These are phyloP conservation scores for Cicer yamashitae DNA, from an alignment of 306 rosid species.

Conservation along the genomic window DNA sequence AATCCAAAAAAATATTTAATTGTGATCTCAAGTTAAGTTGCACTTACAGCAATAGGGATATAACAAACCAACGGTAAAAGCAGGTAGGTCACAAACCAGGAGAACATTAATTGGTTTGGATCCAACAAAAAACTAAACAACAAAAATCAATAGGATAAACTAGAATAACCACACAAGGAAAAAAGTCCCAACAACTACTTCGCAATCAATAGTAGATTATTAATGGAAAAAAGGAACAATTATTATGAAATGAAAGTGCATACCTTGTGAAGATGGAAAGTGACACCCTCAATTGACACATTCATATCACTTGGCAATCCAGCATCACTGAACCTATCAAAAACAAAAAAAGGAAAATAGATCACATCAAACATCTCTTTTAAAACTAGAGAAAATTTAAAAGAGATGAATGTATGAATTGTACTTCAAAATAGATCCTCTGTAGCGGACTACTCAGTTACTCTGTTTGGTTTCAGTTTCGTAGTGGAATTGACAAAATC, in stretches of 20 bases:
- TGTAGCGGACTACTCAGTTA: too few relatives aligned
- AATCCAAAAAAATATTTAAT: background rate
- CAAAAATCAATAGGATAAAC: conserved; percentile 24
- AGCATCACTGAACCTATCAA: conserved; percentile 69
- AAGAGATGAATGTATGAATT: conserved; percentile 36
- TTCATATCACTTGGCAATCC: conserved; percentile 77
- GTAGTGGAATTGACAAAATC: too few relatives aligned
- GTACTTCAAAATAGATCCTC: conserved; percentile 15
- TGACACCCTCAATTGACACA: conserved; percentile 62
- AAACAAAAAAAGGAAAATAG: conserved; percentile 22
- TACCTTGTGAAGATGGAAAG: conserved; percentile 92
- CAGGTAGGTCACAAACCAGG: conserved; percentile 24
- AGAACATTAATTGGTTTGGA: conserved; percentile 20
- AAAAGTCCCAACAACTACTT: conserved; percentile 19
- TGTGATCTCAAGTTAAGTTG: background rate
- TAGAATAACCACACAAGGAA: conserved; percentile 40
- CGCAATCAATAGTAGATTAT: background rate
- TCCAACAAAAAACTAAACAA: conserved; percentile 17
- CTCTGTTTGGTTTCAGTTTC: too few relatives aligned
- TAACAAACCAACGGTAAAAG: conserved; percentile 31
- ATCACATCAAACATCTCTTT: conserved; percentile 35
- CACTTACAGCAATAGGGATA: conserved; percentile 10
- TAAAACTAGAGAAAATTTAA: conserved; percentile 1
- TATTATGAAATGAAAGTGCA: conserved; percentile 1
- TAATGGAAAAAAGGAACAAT: conserved; percentile 13